Evolutionary conservation across 2,329 filamentous ascomycete species (phyloP).

Genomic region (Pseudofabraea citricarpa): DNA sequence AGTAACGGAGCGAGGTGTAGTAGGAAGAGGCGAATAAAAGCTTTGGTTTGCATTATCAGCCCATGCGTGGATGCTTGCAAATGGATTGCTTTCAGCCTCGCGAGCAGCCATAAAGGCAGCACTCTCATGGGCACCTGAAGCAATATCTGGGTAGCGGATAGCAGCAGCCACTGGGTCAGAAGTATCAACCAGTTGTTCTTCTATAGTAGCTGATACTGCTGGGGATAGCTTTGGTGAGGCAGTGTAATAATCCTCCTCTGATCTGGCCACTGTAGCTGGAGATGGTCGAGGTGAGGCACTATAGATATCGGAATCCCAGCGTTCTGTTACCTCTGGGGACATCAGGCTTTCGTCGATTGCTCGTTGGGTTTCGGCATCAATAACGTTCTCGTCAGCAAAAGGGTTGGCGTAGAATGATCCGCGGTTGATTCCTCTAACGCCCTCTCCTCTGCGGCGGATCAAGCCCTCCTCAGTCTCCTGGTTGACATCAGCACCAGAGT

Average conservation of each 20-base stretch:
- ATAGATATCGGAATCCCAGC: conserved; percentile 52
- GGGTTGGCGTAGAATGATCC: conserved; percentile 50
- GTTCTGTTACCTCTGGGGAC: conserved; percentile 31
- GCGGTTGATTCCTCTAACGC: conserved; percentile 38
- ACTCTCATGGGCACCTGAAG: conserved; percentile 31
- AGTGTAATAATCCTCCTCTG: not conserved
- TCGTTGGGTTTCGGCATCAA: conserved; percentile 37
- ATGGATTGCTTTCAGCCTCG: conserved; percentile 38
- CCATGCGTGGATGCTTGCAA: conserved; percentile 61
- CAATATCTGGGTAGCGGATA: conserved; percentile 1
- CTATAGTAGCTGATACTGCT: no score
- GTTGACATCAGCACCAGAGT: conserved; percentile 45
- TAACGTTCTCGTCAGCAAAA: conserved; percentile 38
- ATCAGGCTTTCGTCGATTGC: conserved; percentile 37
- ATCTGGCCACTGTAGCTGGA: conserved; percentile 1
- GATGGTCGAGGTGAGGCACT: conserved; percentile 14
- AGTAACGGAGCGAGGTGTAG: conserved; percentile 33
- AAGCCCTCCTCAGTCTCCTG: conserved; percentile 37
- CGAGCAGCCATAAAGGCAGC: not conserved
- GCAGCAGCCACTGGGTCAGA: conserved; percentile 21
- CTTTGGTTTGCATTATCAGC: conserved; percentile 40
- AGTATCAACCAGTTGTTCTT: conserved; percentile 23
- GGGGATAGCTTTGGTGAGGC: not conserved
- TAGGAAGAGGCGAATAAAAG: conserved; percentile 58
- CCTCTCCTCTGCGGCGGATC: conserved; percentile 42